Evolutionary conservation across 2,329 filamentous ascomycete genomes (phyloP).

Genomic region (Myriosclerotinia scirpicola): DNA sequence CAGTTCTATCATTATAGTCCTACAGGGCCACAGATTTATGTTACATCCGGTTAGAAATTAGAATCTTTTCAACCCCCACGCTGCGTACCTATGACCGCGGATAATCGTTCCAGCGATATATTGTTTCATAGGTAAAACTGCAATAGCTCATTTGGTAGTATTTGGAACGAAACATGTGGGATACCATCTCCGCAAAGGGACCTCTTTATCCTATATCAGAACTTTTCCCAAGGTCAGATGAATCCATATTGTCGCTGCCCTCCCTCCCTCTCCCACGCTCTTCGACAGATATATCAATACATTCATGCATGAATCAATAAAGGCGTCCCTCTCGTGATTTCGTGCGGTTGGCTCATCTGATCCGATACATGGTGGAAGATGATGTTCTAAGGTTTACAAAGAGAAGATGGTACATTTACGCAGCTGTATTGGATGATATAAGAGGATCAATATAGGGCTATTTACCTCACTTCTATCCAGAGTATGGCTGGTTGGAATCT

Average conservation of each 20-base stretch:
- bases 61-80: background rate
- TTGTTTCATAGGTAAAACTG: too few species aligned
- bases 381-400: background rate
- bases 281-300: background rate
- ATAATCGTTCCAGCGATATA: background rate
- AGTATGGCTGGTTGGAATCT: too few species aligned
- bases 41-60: background rate
- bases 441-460: background rate
- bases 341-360: background rate
- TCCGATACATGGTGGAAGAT: background rate
- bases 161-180: too few species aligned
- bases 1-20: background rate
- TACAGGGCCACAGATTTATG: background rate
- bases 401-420: background rate
- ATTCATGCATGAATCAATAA: background rate
- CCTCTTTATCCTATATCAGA: background rate
- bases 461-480: background rate
- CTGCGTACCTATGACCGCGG: background rate
- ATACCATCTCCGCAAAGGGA: too few species aligned
- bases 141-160: too few species aligned
- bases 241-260: background rate
- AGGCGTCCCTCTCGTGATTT: background rate
- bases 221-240: background rate
- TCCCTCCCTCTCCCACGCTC: background rate
- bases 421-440: background rate